Conservation (phyloP, 148 eudicot species). For the Spergularia marina region DNA sequence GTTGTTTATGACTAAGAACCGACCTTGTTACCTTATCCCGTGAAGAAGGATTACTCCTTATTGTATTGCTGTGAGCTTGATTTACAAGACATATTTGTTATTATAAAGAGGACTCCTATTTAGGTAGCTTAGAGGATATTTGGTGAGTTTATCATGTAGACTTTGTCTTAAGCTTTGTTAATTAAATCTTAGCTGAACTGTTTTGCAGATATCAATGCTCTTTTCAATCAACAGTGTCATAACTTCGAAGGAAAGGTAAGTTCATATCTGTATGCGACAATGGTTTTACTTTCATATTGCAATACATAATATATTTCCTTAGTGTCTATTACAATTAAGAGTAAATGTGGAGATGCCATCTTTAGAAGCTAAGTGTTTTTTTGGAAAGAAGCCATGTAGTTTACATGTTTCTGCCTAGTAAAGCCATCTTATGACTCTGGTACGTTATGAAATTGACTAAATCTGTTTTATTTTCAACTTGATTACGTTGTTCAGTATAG, state of each 20-base stretch:
- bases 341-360: not conserved
- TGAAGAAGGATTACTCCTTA: not conserved
- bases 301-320: not conserved
- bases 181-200: not conserved
- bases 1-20: not conserved
- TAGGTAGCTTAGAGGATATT: not conserved
- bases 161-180: not conserved
- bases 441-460: too few relatives aligned
- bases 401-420: too few relatives aligned
- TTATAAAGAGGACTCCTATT: too few relatives aligned
- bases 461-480: too few relatives aligned
- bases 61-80: not conserved
- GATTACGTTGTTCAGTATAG: too few relatives aligned
- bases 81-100: not conserved
- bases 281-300: not conserved
- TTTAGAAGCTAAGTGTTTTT: not conserved
- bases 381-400: not conserved
- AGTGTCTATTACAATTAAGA: not conserved
- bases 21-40: not conserved
- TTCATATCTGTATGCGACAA: not conserved
- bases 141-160: not conserved
- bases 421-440: too few relatives aligned
- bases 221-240: constrained; percentile 74
- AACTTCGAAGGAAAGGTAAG: constrained; percentile 90
- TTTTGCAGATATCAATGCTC: constrained; percentile 72